A percentile compares a stretch with the other conserved stretches of the same genome.
Evolutionary conservation across 2,329 filamentous ascomycete species (phyloP).

Genomic region (Harringtonia aguacate): DNA sequence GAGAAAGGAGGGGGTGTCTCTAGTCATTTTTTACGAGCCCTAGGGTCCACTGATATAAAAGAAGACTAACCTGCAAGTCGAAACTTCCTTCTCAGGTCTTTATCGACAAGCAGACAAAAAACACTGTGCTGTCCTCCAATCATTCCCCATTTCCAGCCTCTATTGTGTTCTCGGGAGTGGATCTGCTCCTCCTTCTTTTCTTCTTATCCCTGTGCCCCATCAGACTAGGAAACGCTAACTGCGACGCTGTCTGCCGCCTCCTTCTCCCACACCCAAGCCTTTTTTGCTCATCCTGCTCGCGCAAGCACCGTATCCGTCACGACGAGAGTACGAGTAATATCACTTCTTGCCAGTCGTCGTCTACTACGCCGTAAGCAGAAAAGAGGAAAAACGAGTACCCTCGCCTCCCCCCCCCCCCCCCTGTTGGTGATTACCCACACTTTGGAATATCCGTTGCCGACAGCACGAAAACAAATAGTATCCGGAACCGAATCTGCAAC

Average conservation of each 20-base stretch:
- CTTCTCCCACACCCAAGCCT: too few species aligned
- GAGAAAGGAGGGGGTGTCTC: conserved; percentile 2
- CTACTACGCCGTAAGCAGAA: neutral
- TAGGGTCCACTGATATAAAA: conserved; percentile 4
- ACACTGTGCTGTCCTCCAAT: neutral
- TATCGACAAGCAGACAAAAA: neutral
- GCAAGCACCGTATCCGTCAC: neutral
- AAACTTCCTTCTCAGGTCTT: neutral
- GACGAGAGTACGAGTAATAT: neutral
- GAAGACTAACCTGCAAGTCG: conserved; percentile 2
- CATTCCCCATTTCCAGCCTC: neutral
- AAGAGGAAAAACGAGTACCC: neutral
- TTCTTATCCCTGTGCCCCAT: conserved; percentile 1
- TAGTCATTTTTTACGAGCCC: neutral
- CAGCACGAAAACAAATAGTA: neutral
- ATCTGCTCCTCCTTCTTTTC: neutral
- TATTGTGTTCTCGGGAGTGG: neutral
- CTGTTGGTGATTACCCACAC: neutral
- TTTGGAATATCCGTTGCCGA: neutral
- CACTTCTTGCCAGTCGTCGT: neutral
- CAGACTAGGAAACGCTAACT: conserved; percentile 4
- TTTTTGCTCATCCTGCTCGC: neutral
- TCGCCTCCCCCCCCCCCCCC: neutral
- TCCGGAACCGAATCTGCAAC: too few species aligned
- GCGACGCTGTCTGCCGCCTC: neutral